These are phyloP conservation scores for Alternaria conjuncta DNA, from an alignment of 2,329 filamentous ascomycete species.

Conservation along the genomic window DNA sequence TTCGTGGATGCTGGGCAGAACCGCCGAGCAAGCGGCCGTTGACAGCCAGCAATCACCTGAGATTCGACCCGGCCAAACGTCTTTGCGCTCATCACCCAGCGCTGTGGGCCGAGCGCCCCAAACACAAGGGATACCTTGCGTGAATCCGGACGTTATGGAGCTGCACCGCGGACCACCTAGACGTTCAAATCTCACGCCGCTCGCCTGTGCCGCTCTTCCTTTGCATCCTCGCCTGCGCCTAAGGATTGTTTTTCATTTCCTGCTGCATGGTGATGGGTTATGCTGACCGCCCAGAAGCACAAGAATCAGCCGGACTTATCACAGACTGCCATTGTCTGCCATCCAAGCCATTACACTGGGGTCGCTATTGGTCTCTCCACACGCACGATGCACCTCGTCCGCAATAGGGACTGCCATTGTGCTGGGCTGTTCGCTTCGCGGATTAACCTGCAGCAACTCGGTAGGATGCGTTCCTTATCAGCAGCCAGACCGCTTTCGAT, in stretches of 20 bases:
- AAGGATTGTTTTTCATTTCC: constrained; percentile 16
- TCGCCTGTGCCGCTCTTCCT: constrained; percentile 1
- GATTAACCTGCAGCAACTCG: constrained; percentile 22
- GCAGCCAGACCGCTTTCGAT: constrained; percentile 29
- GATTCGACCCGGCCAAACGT: constrained; percentile 6
- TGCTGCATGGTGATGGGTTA: constrained; percentile 20
- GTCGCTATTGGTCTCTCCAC: constrained; percentile 20
- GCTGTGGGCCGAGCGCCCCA: constrained; percentile 13
- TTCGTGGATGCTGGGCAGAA: constrained; percentile 3
- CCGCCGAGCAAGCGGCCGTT: constrained; percentile 7
- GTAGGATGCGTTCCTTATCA: constrained; percentile 42
- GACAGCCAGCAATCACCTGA: constrained; percentile 4
- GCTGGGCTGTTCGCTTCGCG: constrained; percentile 35
- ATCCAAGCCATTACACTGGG: constrained; percentile 8
- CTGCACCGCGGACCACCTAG: not conserved
- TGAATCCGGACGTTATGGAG: constrained; percentile 1
- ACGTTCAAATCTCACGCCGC: not conserved
- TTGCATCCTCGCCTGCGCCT: not conserved
- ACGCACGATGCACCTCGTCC: constrained; percentile 19
- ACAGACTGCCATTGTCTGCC: constrained; percentile 15
- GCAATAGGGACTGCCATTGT: constrained; percentile 17
- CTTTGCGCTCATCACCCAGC: constrained; percentile 17
- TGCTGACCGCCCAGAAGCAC: constrained; percentile 36
- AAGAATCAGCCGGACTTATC: constrained; percentile 32
- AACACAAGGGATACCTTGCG: constrained; percentile 4